Conservation (phyloP, 2,329 filamentous ascomycete species). For the Curvularia lunata region DNA sequence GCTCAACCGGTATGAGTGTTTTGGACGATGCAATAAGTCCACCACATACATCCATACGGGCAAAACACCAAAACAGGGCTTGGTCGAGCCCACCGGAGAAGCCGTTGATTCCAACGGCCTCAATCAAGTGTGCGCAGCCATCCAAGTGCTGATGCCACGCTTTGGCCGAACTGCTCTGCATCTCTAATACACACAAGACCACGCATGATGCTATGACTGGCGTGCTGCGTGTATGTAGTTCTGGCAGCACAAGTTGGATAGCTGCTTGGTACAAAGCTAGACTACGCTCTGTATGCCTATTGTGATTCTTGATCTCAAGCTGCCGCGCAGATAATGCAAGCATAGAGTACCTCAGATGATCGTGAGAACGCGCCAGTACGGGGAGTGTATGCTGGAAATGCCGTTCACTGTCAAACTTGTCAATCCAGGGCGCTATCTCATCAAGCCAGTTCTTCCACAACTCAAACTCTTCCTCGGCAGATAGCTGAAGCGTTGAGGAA, state of each 20-base stretch:
- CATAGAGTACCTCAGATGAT: conserved; percentile 59
- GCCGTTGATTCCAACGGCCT: conserved; percentile 59
- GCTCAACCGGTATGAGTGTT: conserved; percentile 57
- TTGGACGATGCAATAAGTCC: conserved; percentile 61
- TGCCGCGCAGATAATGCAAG: conserved; percentile 63
- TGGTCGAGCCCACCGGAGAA: conserved; percentile 59
- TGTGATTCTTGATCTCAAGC: conserved; percentile 59
- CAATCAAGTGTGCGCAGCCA: conserved; percentile 62
- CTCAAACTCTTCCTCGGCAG: conserved; percentile 19
- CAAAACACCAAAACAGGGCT: conserved; percentile 65
- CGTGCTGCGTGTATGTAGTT: conserved; percentile 54
- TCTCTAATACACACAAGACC: conserved; percentile 57
- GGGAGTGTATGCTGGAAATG: conserved; percentile 61
- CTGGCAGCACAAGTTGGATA: conserved; percentile 55
- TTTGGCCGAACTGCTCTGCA: conserved; percentile 57
- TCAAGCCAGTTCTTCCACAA: conserved; percentile 54
- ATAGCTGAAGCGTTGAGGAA: conserved; percentile 3
- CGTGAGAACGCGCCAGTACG: conserved; percentile 57
- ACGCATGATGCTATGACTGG: conserved; percentile 57
- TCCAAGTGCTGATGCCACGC: conserved; percentile 64
- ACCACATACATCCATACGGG: conserved; percentile 64
- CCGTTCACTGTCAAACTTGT: conserved; percentile 63
- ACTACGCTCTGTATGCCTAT: conserved; percentile 56
- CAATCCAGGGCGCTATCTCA: conserved; percentile 62
- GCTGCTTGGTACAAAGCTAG: conserved; percentile 62